phyloP scores from a whole-genome alignment of 129 eudicot genomes.

The Flaveria trinervia region DNA sequence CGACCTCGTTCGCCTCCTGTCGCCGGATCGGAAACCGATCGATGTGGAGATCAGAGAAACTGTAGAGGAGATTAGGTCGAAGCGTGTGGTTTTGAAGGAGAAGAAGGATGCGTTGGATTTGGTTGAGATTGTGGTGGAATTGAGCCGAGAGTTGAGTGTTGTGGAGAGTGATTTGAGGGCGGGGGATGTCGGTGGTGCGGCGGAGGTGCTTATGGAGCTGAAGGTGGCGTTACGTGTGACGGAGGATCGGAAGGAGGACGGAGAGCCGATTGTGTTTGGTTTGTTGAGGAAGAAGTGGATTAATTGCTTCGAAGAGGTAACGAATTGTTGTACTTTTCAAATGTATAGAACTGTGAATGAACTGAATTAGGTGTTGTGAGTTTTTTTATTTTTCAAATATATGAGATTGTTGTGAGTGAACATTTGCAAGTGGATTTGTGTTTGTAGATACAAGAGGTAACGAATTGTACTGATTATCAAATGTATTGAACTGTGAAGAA shows the following conservation, averaged over 20 bases:
- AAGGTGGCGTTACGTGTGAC: constrained; percentile 56
- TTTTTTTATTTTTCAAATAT: no score
- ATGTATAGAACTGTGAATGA: neutral
- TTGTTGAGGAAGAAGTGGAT: constrained; percentile 69
- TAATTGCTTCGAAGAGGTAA: constrained; percentile 75
- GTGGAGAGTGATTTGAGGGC: constrained; percentile 42
- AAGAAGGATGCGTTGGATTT: constrained; percentile 51
- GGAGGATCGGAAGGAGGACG: constrained; percentile 28
- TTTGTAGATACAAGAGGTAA: constrained; percentile 77
- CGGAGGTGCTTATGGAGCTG: constrained; percentile 55
- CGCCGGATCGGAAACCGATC: constrained; percentile 39
- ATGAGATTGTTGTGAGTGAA: neutral
- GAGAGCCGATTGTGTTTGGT: constrained; percentile 63
- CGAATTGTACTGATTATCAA: no score
- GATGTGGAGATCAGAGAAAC: constrained; percentile 44
- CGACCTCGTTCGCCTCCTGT: constrained; percentile 40
- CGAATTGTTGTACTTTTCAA: neutral
- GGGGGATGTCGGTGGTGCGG: constrained; percentile 73
- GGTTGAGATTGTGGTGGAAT: constrained; percentile 53
- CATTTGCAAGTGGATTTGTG: constrained; percentile 45
- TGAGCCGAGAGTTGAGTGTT: constrained; percentile 41
- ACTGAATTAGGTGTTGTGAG: neutral
- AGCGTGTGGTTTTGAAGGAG: constrained; percentile 49
- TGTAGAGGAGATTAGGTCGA: constrained; percentile 45
- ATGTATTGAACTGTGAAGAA: neutral